Evolutionary conservation across 768 basidiomycete species (phyloP).

Genomic region (Leccinum rimulosum): DNA sequence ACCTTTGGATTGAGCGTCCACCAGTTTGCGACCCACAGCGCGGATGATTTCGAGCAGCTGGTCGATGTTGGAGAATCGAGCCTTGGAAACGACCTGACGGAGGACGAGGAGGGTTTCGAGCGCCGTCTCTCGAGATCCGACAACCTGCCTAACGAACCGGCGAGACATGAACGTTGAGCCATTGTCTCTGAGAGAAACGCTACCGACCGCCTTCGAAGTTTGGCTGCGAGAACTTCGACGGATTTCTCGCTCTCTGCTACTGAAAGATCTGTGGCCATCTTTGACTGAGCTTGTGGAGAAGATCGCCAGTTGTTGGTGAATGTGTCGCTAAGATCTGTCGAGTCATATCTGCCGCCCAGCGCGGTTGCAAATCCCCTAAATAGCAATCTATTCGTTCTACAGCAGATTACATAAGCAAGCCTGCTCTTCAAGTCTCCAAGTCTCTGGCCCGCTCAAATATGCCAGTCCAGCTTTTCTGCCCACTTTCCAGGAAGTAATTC

Average conservation of each 20-base stretch:
- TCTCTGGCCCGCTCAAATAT: slow-evolving; percentile 42
- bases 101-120: slow-evolving; percentile 87
- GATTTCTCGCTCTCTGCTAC: slow-evolving; percentile 47
- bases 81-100: slow-evolving; percentile 85
- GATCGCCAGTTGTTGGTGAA: not conserved
- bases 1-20: slow-evolving; percentile 97
- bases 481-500: slow-evolving; percentile 88
- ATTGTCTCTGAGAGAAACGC: not conserved
- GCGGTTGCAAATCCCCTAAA: slow-evolving; percentile 7
- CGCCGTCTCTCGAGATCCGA: slow-evolving; percentile 87
- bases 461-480: slow-evolving; percentile 94
- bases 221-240: slow-evolving; percentile 69
- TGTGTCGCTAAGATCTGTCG: slow-evolving; percentile 1
- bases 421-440: not conserved
- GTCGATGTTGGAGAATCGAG: slow-evolving; percentile 82
- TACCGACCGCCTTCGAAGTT: slow-evolving; percentile 69
- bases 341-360: slow-evolving; percentile 13
- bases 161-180: not conserved
- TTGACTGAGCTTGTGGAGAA: not conserved
- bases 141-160: slow-evolving; percentile 66
- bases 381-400: not conserved
- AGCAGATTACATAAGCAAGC: not conserved
- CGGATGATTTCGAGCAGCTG: slow-evolving; percentile 81
- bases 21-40: slow-evolving; percentile 72
- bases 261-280: slow-evolving; percentile 43